Evolutionary conservation across 352 stramenopile species (phyloP).

Genomic region (Pseudoperonospora humuli): DNA sequence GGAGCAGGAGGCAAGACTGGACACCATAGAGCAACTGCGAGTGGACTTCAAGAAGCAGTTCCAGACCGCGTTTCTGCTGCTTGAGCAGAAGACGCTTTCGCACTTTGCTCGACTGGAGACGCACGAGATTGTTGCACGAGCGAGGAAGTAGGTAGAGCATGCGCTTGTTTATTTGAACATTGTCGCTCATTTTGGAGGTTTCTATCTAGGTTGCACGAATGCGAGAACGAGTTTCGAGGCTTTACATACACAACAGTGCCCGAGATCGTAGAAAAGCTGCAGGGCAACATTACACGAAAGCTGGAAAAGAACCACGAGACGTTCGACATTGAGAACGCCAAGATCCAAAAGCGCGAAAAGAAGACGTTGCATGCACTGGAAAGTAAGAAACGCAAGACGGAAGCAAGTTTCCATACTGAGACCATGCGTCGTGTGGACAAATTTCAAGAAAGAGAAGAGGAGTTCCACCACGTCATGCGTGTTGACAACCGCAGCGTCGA

Average conservation of each 20-base stretch:
- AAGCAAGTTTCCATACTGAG: conserved; percentile 63
- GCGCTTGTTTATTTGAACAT: not conserved
- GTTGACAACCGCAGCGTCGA: conserved; percentile 54
- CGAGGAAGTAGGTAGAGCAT: no score
- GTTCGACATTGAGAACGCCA: conserved; percentile 91
- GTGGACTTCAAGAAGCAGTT: no score
- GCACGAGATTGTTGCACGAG: no score
- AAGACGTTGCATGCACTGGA: conserved; percentile 75
- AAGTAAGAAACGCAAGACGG: conserved; percentile 51
- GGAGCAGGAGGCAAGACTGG: no score
- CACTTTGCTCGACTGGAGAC: no score
- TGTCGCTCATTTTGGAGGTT: no score
- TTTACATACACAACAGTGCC: conserved; percentile 86
- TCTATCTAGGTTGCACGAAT: conserved; percentile 38
- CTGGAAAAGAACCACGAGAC: conserved; percentile 87
- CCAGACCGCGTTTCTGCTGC: no score
- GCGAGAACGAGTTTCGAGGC: conserved; percentile 36
- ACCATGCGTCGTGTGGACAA: conserved; percentile 43
- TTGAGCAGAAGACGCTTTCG: no score
- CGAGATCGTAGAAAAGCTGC: conserved; percentile 81
- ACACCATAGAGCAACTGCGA: no score
- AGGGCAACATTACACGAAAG: conserved; percentile 83
- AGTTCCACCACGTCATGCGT: conserved; percentile 57
- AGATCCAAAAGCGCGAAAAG: conserved; percentile 86
- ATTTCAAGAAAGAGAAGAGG: conserved; percentile 56